Evolutionary conservation across 768 basidiomycete genomes (phyloP), one percentile per base, ranked within the genome.

Genomic region (Tricholoma terreum): DNA sequence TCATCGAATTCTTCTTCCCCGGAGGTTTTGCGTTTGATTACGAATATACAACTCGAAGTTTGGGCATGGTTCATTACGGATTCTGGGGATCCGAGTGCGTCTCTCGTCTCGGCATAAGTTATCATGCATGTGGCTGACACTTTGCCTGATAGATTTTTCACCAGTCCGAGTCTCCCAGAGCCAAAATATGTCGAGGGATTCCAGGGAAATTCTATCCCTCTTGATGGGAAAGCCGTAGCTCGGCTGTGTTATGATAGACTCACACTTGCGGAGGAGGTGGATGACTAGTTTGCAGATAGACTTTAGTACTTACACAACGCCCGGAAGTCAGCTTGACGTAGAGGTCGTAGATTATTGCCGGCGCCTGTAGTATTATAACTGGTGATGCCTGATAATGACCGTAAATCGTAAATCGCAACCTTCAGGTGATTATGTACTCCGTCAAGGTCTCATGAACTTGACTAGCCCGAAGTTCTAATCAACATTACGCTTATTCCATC

Each of bases 1-100:
- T 97, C 31, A 91, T 96, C 67, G 94, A 97, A 66, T 94, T 97
- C 73, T 94, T 94, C 71, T 91, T 79, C 70, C 88, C 88, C 0
- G 79, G 80, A 40, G 92, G 93, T 3, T 94, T 94, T 67, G 90
- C 93, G 10, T 81, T 84, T 61, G 92, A 94, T 68, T 94, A 94
- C 66, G 84, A 92, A 69, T 92, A 83, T 58, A 90, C 89, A 1
- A 77, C 89, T 0, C 81, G 86, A n/a, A 86, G 89, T 0, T 73
- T 96, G 1, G 94, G 92, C 8, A 92, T 96, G 80, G 77, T 74
- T 1, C 88, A 93, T 69, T 91, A 85, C 61, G 90, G 90, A 8
- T 88, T 96, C 70, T 96, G 94, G 94, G 82, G 83, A 14, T 76
- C 84, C 53, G 65, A 78, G 89, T 90, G 81, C 71, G 35, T 51